These are phyloP conservation scores for Ilex asprella DNA, from an alignment of 257 asterid species.

Conservation along the genomic window DNA sequence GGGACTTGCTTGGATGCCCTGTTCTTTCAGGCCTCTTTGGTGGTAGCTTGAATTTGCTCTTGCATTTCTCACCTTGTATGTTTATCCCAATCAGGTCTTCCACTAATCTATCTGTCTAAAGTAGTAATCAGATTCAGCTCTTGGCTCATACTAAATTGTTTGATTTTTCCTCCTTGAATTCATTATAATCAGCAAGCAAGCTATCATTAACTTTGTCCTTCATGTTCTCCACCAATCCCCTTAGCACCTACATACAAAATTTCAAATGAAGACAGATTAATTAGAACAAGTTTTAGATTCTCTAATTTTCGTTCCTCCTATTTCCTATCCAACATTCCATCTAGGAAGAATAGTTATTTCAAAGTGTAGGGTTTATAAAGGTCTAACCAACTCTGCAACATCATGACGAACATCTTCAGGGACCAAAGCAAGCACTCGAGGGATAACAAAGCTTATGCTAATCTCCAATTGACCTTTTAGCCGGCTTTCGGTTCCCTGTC, in stretches of 20 bases:
- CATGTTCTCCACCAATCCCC: constrained; percentile 74
- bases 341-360: background rate
- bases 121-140: background rate
- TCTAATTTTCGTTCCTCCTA: background rate
- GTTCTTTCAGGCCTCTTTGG: background rate
- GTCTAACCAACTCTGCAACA: constrained; percentile 79
- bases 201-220: constrained; percentile 70
- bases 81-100: too few species aligned
- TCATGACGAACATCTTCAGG: constrained; percentile 77
- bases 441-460: constrained; percentile 76
- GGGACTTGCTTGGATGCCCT: background rate
- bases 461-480: constrained; percentile 72
- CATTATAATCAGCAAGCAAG: constrained; percentile 71
- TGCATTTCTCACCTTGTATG: too few species aligned
- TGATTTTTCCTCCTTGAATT: constrained; percentile 65
- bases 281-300: background rate
- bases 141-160: constrained; percentile 31
- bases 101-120: background rate
- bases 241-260: constrained; percentile 48
- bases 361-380: constrained; percentile 2
- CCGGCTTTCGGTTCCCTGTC: constrained; percentile 53
- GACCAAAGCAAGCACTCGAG: constrained; percentile 63
- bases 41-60: background rate
- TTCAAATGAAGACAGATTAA: background rate
- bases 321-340: background rate